phyloP scores from a whole-genome alignment of 495 filamentous ascomycete species.

The Cairneyella variabilis region DNA sequence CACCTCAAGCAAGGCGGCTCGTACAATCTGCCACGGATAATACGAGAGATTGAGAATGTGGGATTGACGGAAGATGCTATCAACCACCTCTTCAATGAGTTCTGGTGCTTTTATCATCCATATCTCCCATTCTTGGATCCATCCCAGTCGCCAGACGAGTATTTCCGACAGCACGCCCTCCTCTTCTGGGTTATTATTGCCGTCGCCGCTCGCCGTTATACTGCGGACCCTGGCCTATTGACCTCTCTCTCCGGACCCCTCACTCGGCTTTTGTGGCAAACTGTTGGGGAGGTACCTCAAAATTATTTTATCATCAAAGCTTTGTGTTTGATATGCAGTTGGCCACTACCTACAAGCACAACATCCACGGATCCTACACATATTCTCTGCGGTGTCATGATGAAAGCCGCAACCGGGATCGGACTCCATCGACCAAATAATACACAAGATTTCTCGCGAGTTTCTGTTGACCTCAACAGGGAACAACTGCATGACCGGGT shows the following conservation, averaged over 20 bases:
- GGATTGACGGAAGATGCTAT: conserved; percentile 68
- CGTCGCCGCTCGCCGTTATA: conserved; percentile 74
- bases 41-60: conserved; percentile 66
- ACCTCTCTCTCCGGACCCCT: conserved; percentile 68
- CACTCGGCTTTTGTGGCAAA: conserved; percentile 74
- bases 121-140: conserved; percentile 80
- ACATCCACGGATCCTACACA: conserved; percentile 86
- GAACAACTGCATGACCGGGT: conserved; percentile 84
- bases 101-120: conserved; percentile 78
- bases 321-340: conserved; percentile 82
- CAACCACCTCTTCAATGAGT: conserved; percentile 72
- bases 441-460: conserved; percentile 84
- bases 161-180: conserved; percentile 66
- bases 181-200: conserved; percentile 87
- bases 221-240: conserved; percentile 60
- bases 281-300: conserved; percentile 76
- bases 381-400: conserved; percentile 86
- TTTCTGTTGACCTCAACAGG: conserved; percentile 75
- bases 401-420: conserved; percentile 87
- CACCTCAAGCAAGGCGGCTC: conserved; percentile 63
- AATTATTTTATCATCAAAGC: conserved; percentile 91
- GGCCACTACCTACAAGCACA: conserved; percentile 84
- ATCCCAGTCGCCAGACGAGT: conserved; percentile 66
- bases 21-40: conserved; percentile 42
- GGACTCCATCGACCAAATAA: conserved; percentile 87